phyloP scores from a whole-genome alignment of 768 basidiomycete genomes.

The Auricularia sp. region DNA sequence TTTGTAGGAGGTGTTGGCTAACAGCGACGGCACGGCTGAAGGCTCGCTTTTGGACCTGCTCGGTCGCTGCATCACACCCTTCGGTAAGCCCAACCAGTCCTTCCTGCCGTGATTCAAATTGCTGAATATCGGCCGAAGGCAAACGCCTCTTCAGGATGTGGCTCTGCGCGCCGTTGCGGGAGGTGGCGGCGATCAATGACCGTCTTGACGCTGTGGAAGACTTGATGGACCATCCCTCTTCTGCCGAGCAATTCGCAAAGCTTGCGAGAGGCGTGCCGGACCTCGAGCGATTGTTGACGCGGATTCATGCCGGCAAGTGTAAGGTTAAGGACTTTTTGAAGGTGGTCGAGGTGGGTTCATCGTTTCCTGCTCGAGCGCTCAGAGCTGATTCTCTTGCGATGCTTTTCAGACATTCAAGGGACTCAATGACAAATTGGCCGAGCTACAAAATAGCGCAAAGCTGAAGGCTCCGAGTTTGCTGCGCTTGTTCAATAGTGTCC shows the following conservation, averaged over 20 bases:
- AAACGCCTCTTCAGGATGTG: slow-evolving; percentile 95
- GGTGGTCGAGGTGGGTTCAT: slow-evolving; percentile 55
- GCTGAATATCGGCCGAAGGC: slow-evolving; percentile 31
- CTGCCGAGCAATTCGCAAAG: slow-evolving; percentile 63
- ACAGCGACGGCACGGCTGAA: slow-evolving; percentile 88
- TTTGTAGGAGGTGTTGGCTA: slow-evolving; percentile 58
- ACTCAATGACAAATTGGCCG: slow-evolving; percentile 55
- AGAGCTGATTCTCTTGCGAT: slow-evolving; percentile 4
- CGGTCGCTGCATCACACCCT: slow-evolving; percentile 79
- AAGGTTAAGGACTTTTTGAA: slow-evolving; percentile 80
- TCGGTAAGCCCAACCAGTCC: slow-evolving; percentile 41
- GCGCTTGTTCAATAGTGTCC: slow-evolving; percentile 67
- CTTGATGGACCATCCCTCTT: slow-evolving; percentile 68
- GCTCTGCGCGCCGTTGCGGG: slow-evolving; percentile 85
- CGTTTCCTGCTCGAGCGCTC: background rate
- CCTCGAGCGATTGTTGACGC: slow-evolving; percentile 70
- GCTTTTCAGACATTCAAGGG: slow-evolving; percentile 56
- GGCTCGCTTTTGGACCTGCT: slow-evolving; percentile 80
- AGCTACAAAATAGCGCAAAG: slow-evolving; percentile 54
- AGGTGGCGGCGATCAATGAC: slow-evolving; percentile 77
- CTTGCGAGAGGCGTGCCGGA: slow-evolving; percentile 81
- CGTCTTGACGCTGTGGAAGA: slow-evolving; percentile 94
- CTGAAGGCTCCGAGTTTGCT: slow-evolving; percentile 73
- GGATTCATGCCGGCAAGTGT: slow-evolving; percentile 89
- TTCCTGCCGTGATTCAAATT: background rate